phyloP scores from a whole-genome alignment of 2,329 filamentous ascomycete genomes.

The Ceratocystis cacaofunesta region DNA sequence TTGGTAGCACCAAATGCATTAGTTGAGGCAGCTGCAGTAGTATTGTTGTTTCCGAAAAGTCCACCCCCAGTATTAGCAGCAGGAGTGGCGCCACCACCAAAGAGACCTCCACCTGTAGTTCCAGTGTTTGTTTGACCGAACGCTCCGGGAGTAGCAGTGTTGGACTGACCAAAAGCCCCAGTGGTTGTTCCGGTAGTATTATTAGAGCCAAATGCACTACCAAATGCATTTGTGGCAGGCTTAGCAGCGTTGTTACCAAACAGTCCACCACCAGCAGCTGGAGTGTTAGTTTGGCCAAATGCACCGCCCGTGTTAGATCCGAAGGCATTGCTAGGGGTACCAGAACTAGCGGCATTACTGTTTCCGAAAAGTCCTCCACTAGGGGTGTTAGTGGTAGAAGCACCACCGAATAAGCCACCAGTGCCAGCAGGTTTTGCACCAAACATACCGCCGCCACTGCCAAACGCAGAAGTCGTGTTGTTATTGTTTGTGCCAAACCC shows the following conservation, averaged over 20 bases:
- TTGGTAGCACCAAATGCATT: conserved; percentile 29
- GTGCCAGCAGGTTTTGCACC: conserved; percentile 23
- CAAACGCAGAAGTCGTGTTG: conserved; percentile 18
- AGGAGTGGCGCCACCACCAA: conserved; percentile 14
- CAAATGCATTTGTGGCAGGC: conserved; percentile 23
- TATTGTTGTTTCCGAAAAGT: conserved; percentile 30
- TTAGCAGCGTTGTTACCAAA: conserved; percentile 22
- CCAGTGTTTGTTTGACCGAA: conserved; percentile 22
- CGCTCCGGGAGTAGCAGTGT: conserved; percentile 21
- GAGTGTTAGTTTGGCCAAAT: conserved; percentile 25
- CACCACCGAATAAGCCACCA: conserved; percentile 30
- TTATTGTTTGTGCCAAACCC: conserved; percentile 22
- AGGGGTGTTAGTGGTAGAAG: conserved; percentile 19
- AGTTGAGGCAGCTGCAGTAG: conserved; percentile 16
- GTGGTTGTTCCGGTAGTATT: conserved; percentile 20
- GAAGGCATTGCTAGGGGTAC: conserved; percentile 14
- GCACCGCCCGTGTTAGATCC: conserved; percentile 20
- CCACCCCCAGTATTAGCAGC: conserved; percentile 25
- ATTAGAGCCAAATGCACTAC: conserved; percentile 31
- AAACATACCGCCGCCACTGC: conserved; percentile 26
- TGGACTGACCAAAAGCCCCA: conserved; percentile 22
- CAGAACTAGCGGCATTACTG: conserved; percentile 20
- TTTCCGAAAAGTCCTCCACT: conserved; percentile 23
- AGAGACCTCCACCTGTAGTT: conserved; percentile 17
- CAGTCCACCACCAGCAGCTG: conserved; percentile 22